Evolutionary conservation across 2,329 filamentous ascomycete genomes (phyloP).

Genomic region (Xylariaceae sp.): DNA sequence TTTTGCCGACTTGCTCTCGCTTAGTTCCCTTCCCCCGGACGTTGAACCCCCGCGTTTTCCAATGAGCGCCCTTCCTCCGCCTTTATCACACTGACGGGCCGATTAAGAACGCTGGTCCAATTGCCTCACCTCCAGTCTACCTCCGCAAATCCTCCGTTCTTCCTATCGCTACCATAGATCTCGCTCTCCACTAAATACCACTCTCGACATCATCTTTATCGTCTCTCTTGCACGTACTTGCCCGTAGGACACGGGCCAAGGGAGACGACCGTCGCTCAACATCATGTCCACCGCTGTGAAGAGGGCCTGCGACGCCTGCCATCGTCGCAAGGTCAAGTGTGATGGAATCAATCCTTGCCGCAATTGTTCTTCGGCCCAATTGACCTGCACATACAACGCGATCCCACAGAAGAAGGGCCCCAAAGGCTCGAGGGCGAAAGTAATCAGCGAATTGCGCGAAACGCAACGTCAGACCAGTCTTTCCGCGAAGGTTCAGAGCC

Average conservation of each 20-base stretch:
- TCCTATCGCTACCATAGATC: slow-evolving; percentile 1
- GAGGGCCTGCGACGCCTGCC: slow-evolving; percentile 67
- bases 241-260: slow-evolving; percentile 2
- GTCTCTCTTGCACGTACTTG: not conserved
- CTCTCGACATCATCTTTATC: not conserved
- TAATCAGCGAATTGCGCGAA: slow-evolving; percentile 69
- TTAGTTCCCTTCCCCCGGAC: slow-evolving; percentile 1
- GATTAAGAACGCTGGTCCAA: slow-evolving; percentile 26
- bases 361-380: slow-evolving; percentile 63
- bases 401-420: slow-evolving; percentile 74
- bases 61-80: slow-evolving; percentile 26
- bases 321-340: slow-evolving; percentile 71
- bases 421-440: slow-evolving; percentile 69
- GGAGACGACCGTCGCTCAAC: slow-evolving; percentile 1
- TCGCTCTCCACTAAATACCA: slow-evolving; percentile 8
- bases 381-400: slow-evolving; percentile 70
- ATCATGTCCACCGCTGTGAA: slow-evolving; percentile 37
- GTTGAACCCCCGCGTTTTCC: slow-evolving; percentile 24
- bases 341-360: slow-evolving; percentile 67
- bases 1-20: not conserved
- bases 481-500: slow-evolving; percentile 56
- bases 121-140: slow-evolving; percentile 23
- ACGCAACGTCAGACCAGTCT: slow-evolving; percentile 64
- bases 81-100: slow-evolving; percentile 29
- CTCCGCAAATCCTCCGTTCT: slow-evolving; percentile 16